phyloP scores from a whole-genome alignment of 352 stramenopile genomes.

The Globisporangium barbulae region DNA sequence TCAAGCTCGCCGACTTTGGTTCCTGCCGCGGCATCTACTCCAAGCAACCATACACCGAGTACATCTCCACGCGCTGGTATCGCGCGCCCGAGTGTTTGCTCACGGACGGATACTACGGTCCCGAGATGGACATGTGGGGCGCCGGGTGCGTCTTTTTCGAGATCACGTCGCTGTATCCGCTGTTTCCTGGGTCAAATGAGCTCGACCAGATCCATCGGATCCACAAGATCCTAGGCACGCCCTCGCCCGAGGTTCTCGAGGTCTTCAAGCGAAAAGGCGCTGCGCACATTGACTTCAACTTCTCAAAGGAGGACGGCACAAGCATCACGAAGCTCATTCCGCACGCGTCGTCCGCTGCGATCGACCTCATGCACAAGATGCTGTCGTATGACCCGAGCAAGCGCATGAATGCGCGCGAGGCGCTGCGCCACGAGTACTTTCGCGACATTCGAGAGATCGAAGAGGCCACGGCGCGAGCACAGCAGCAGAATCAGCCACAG shows the following conservation, averaged over 20 bases:
- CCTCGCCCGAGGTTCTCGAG: slow-evolving; percentile 74
- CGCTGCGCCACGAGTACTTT: slow-evolving; percentile 91
- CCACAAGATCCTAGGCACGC: slow-evolving; percentile 94
- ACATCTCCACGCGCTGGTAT: slow-evolving; percentile 97
- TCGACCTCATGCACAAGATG: slow-evolving; percentile 89
- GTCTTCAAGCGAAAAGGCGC: slow-evolving; percentile 91
- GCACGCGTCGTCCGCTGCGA: slow-evolving; percentile 76
- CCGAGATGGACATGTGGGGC: slow-evolving; percentile 96
- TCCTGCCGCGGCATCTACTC: slow-evolving; percentile 94
- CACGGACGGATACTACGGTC: slow-evolving; percentile 94
- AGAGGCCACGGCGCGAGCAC: slow-evolving; percentile 35
- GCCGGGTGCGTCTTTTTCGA: slow-evolving; percentile 96
- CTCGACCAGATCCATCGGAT: slow-evolving; percentile 95
- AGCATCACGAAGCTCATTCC: slow-evolving; percentile 86
- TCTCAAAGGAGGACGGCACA: slow-evolving; percentile 84
- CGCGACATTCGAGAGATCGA: slow-evolving; percentile 83
- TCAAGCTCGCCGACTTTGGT: slow-evolving; percentile 95
- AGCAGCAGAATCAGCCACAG: slow-evolving; percentile 22
- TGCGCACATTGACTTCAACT: slow-evolving; percentile 92
- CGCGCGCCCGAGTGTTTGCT: slow-evolving; percentile 93
- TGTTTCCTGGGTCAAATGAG: slow-evolving; percentile 94
- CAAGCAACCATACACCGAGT: slow-evolving; percentile 96
- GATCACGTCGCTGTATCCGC: slow-evolving; percentile 92
- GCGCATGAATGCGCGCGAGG: slow-evolving; percentile 86
- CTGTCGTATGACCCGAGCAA: slow-evolving; percentile 89